Percentiles rank a stretch among this genome's conserved stretches.
phyloP scores from a whole-genome alignment of 2,329 filamentous ascomycete species.

The Monosporascus sp. region DNA sequence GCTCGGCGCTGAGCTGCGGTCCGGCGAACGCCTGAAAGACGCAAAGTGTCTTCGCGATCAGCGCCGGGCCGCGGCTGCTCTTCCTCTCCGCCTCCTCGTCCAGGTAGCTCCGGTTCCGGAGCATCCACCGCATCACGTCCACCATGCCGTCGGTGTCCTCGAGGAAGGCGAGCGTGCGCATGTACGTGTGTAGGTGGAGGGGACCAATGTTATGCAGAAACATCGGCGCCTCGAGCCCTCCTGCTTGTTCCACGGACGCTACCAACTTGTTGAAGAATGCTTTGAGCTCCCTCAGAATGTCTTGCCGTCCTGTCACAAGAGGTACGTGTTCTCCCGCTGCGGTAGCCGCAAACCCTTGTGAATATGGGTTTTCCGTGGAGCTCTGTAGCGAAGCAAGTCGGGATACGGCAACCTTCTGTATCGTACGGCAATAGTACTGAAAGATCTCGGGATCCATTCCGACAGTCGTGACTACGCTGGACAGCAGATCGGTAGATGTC shows the following conservation, averaged over 20 bases:
- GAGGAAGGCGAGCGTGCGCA: constrained; percentile 57
- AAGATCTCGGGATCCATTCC: constrained; percentile 32
- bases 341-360: not conserved
- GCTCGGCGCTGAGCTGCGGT: constrained; percentile 30
- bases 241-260: constrained; percentile 12
- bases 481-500: constrained; percentile 26
- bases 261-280: constrained; percentile 19
- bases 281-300: constrained; percentile 5
- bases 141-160: constrained; percentile 55
- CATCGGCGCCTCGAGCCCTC: constrained; percentile 15
- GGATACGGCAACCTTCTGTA: constrained; percentile 24
- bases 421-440: constrained; percentile 28
- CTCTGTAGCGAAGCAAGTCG: constrained; percentile 8
- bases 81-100: constrained; percentile 28
- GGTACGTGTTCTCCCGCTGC: not conserved
- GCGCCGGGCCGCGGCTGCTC: constrained; percentile 19
- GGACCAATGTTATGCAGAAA: constrained; percentile 40
- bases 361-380: not conserved
- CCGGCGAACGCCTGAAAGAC: constrained; percentile 44
- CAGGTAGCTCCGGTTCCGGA: constrained; percentile 34
- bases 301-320: constrained; percentile 7
- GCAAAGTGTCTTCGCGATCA: constrained; percentile 33
- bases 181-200: constrained; percentile 50
- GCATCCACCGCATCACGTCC: constrained; percentile 53
- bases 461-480: constrained; percentile 19